phyloP scores from a whole-genome alignment of 176 grass and related monocot species.

The Oryza officinalis region DNA sequence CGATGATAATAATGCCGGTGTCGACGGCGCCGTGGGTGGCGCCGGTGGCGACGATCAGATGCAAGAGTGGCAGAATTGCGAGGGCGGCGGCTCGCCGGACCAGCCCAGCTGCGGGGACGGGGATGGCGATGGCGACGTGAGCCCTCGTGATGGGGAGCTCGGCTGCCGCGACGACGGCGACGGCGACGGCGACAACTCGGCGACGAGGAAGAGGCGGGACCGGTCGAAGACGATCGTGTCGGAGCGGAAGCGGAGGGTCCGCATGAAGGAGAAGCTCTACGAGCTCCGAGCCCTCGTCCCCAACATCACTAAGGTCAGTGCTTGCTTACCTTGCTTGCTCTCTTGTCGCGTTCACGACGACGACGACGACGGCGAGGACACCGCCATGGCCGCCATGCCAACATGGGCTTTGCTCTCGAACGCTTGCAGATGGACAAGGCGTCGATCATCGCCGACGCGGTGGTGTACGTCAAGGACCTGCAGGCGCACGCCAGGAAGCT shows the following conservation, averaged over 20 bases:
- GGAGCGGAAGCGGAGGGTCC: conserved; percentile 80
- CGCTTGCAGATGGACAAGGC: conserved; percentile 87
- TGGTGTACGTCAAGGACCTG: conserved; percentile 67
- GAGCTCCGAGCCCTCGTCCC: conserved; percentile 87
- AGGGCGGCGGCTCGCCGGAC: conserved; percentile 2
- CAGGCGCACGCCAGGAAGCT: conserved; percentile 68
- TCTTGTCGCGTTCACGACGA: neutral
- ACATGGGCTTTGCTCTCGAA: neutral
- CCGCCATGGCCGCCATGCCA: neutral
- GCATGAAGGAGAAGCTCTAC: conserved; percentile 97
- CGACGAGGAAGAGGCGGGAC: conserved; percentile 58
- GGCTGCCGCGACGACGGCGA: conserved; percentile 19
- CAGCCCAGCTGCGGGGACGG: neutral
- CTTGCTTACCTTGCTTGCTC: neutral
- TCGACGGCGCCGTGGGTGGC: too few relatives aligned
- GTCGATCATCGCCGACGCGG: conserved; percentile 90
- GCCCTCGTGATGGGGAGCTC: conserved; percentile 18
- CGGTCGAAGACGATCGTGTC: conserved; percentile 88
- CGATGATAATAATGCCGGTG: neutral
- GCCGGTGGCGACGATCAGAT: neutral
- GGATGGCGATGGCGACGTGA: conserved; percentile 39
- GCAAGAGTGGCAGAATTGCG: conserved; percentile 8
- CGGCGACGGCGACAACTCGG: conserved; percentile 29
- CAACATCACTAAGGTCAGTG: conserved; percentile 77
- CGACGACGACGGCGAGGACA: neutral